These are phyloP conservation scores for Luffa aegyptiaca DNA, from an alignment of 306 rosid genomes.

Conservation along the genomic window DNA sequence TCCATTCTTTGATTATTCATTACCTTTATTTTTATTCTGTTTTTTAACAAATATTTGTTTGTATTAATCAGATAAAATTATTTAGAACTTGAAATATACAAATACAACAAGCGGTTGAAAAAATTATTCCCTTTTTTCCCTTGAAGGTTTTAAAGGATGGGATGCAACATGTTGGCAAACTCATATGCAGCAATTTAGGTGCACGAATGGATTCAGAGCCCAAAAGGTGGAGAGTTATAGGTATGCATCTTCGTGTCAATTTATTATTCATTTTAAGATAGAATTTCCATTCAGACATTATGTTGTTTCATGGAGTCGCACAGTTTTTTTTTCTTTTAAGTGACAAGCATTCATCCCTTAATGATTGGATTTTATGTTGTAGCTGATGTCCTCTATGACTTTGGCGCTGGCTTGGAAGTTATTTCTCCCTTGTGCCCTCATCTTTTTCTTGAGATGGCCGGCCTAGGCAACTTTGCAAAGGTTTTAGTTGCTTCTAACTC, in stretches of 20 bases:
- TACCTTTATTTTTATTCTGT: neutral
- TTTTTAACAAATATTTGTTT: neutral
- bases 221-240: slow-evolving; percentile 82
- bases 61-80: neutral
- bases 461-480: slow-evolving; percentile 91
- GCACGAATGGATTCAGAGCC: slow-evolving; percentile 99
- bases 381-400: slow-evolving; percentile 89
- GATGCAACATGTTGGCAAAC: slow-evolving; percentile 90
- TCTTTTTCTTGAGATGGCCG: slow-evolving; percentile 91
- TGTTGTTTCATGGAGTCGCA: neutral
- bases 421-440: slow-evolving; percentile 95
- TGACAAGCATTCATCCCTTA: neutral
- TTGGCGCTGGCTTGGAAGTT: slow-evolving; percentile 91
- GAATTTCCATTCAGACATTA: neutral
- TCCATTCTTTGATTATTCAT: neutral
- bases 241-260: slow-evolving; percentile 29
- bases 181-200: slow-evolving; percentile 87
- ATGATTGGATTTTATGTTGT: slow-evolving; percentile 31
- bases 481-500: slow-evolving; percentile 13
- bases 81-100: neutral
- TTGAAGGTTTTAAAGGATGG: slow-evolving; percentile 85
- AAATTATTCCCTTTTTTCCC: neutral
- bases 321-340: neutral
- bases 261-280: neutral
- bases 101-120: neutral